A percentile compares a stretch with the other conserved stretches of the same genome.
phyloP scores from a whole-genome alignment of 164 flowering plant genomes.

The Amborella trichopoda region DNA sequence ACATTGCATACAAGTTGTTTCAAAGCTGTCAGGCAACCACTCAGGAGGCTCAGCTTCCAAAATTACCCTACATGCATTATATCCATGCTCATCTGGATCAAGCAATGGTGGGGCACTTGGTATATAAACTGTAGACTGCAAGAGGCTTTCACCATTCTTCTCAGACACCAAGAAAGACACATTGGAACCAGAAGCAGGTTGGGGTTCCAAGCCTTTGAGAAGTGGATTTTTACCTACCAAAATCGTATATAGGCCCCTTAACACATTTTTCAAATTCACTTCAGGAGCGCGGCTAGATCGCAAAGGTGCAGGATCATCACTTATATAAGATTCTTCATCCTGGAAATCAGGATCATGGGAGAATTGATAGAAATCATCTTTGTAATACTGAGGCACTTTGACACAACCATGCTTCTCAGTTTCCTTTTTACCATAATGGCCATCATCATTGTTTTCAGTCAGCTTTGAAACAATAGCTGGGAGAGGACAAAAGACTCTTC shows the following conservation, averaged over 20 bases:
- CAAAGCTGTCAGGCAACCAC: conserved; percentile 86
- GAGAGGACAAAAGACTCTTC: conserved; percentile 39
- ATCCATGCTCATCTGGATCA: conserved; percentile 38
- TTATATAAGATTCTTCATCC: conserved; percentile 49
- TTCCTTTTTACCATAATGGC: conserved; percentile 30
- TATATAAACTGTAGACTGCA: conserved; percentile 69
- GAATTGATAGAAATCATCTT: conserved; percentile 21
- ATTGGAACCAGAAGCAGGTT: conserved; percentile 28
- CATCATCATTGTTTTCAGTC: conserved; percentile 22
- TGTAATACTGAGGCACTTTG: too few relatives aligned
- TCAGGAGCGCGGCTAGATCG: conserved; percentile 33
- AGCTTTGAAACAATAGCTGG: conserved; percentile 31
- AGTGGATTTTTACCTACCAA: conserved; percentile 51
- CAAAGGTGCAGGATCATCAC: conserved; percentile 17
- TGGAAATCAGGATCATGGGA: conserved; percentile 30
- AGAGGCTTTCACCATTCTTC: conserved; percentile 68
- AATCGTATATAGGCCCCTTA: conserved; percentile 71
- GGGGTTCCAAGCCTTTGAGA: conserved; percentile 5
- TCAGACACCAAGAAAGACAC: conserved; percentile 61
- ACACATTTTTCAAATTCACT: conserved; percentile 74
- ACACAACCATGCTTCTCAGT: too few relatives aligned
- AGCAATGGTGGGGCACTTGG: conserved; percentile 98
- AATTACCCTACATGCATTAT: conserved; percentile 54
- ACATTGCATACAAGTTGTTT: conserved; percentile 76
- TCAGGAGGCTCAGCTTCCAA: conserved; percentile 90